A percentile compares a stretch with the other conserved stretches of the same genome.
Evolutionary conservation across 208 protist genomes (phyloP).

Genomic region (Phytomonas francai): DNA sequence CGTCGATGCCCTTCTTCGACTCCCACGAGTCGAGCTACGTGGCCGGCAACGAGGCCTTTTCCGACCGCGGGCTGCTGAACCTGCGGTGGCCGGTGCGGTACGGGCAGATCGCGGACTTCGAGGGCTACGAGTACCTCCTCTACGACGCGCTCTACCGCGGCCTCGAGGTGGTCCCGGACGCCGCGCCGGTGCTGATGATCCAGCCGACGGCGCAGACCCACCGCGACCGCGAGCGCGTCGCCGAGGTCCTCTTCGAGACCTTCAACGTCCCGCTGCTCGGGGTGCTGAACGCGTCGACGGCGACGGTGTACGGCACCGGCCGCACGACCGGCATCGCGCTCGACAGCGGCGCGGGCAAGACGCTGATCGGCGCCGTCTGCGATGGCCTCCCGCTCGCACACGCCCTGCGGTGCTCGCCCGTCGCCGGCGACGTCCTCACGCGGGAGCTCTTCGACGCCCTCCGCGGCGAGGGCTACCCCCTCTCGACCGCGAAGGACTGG

Average conservation of each 20-base stretch:
- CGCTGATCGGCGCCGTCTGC: conserved; percentile 97
- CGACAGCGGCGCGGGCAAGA: conserved; percentile 98
- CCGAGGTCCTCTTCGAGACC: conserved; percentile 96
- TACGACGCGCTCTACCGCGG: conserved; percentile 62
- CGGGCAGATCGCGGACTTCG: conserved; percentile 68
- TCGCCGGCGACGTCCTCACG: conserved; percentile 81
- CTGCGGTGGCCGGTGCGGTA: conserved; percentile 43
- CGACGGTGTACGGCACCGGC: conserved; percentile 97
- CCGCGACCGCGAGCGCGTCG: conserved; percentile 89
- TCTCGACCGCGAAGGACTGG: conserved; percentile 75
- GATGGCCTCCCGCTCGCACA: conserved; percentile 91
- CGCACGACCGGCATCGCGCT: conserved; percentile 96
- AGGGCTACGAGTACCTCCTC: conserved; percentile 78
- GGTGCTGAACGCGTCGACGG: conserved; percentile 88
- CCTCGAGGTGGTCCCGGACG: conserved; percentile 49
- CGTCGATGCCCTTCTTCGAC: conserved; percentile 49
- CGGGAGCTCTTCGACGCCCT: conserved; percentile 58
- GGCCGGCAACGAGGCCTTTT: conserved; percentile 58
- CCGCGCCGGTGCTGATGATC: conserved; percentile 90
- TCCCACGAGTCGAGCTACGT: conserved; percentile 38
- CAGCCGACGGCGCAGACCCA: conserved; percentile 94
- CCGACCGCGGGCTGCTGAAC: conserved; percentile 42
- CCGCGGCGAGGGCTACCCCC: conserved; percentile 75
- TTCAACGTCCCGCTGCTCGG: conserved; percentile 93
- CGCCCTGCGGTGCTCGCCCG: conserved; percentile 35